Evolutionary conservation across 73 alveolate genomes (phyloP), one percentile per base, ranked within the genome.

Genomic region (Paramecium bursaria): DNA sequence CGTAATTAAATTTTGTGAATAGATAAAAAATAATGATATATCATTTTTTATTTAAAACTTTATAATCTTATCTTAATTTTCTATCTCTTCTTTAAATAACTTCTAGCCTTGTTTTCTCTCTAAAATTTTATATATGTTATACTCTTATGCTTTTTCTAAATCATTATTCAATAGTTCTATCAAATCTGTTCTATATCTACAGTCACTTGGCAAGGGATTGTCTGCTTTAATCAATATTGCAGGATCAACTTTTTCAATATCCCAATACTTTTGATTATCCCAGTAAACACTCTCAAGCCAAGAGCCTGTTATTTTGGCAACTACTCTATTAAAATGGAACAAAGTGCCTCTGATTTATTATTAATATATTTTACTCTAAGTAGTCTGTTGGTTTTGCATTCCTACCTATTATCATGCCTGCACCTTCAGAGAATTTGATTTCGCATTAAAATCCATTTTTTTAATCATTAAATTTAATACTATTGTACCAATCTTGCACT

Each of bases 131-230:
- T 30, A 1, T 23, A 2, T 3, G 25, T 7, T 3, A 10, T 79
- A 79, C 89, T 79, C 89, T 79, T 79, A 35, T 6, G 89, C 75
- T 35, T 73, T 19, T 50, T 79, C 89, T 10, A 54, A 73, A 39
- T 79, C 74, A 22, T 54, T 30, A 25, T 79, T 79, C 2, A 61
- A 26, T 26, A 79, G 30, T 15, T 79, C 75, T n/a, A 79, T 73
- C 17, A 97, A 88, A 76, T 97, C 99, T 73, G 96, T 98, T 86
- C 99, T 92, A 87, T 51, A 97, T 85, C 99, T 85, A 61, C 98
- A 90, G 86, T 97, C 99, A 21, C 98, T 90, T 0, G 99, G 99
- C 10, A 94, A 85, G 21, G 96, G 96, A 50, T 75, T 48, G 50
- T 47, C 88, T 10, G 75, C 60, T 15, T 94, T 94, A 29, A 86